Percentiles rank a stretch among this genome's conserved stretches.
phyloP scores from a whole-genome alignment of 768 basidiomycete species.

The Lyophyllum decastes region DNA sequence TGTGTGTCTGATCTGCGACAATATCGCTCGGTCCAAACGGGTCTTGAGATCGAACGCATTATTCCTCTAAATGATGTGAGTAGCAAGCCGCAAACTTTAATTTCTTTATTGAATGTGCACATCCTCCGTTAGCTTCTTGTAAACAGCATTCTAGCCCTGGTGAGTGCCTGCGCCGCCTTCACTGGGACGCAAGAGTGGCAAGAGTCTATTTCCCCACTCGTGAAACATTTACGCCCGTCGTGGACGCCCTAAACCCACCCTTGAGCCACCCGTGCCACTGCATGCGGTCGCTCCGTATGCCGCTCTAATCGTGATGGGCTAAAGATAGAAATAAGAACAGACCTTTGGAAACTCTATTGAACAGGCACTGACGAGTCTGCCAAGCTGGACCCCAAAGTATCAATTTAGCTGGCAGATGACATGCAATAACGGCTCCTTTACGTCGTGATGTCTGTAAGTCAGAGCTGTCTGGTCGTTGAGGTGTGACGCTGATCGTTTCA shows the following conservation, averaged over 20 bases:
- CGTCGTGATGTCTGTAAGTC: neutral
- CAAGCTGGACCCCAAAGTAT: neutral
- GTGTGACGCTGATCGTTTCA: neutral
- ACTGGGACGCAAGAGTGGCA: too few species aligned
- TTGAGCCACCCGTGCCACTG: neutral
- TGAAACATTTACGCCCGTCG: too few species aligned
- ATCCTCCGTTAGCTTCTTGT: neutral
- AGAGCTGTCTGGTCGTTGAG: neutral
- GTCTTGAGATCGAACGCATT: neutral
- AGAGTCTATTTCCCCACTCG: too few species aligned
- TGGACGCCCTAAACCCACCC: too few species aligned
- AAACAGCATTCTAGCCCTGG: neutral
- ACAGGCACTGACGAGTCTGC: neutral
- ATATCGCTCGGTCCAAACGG: neutral
- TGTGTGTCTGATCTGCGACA: neutral
- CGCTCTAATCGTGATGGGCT: neutral
- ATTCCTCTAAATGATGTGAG: neutral
- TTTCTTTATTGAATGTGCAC: neutral
- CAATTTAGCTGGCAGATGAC: neutral
- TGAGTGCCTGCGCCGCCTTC: neutral
- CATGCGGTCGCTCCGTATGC: neutral
- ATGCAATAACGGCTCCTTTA: neutral
- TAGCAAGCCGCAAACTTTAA: neutral
- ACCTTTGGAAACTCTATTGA: neutral
- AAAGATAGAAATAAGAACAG: neutral